Evolutionary conservation across 345 rosid genomes (phyloP), one percentile per base, ranked within the genome.

Genomic region (Hibiscus syriacus): DNA sequence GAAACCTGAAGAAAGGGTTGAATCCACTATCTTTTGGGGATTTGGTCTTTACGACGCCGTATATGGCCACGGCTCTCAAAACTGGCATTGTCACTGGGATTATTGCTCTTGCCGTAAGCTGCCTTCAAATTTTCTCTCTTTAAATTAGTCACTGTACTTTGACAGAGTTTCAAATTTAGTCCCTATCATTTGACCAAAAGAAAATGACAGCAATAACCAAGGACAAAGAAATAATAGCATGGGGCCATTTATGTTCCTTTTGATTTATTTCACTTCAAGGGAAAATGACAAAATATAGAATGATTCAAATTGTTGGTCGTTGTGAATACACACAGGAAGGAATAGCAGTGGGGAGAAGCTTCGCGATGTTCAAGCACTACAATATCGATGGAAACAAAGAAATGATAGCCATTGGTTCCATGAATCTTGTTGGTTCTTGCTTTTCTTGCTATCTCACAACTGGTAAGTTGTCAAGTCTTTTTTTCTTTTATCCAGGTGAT

Each of bases 291-390:
- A n/a, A n/a, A n/a, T n/a, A n/a, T n/a, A n/a, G n/a, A n/a, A n/a
- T n/a, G n/a, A n/a, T n/a, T n/a, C n/a, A n/a, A n/a, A n/a, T n/a
- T 38, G 55, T 46, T 27, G 34, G 14, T 20, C 19, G 9, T 3
- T 68, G 9, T 55, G 38, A 32, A 17, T 36, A n/a, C 55, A 7
- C 20, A 20, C 87, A 90, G 98, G 98, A 92, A 82, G 97, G 98
- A 22, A 90, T 92, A 72, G 98, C 98, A 4, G 98, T 92, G 3
- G 98, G 98, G 16, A 84, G 97, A 79, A 92, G 97, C 67, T 92
- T 92, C 60, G 85, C 98, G 13, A 80, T 90, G 98, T 86, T 83
- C 78, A 92, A 90, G 84, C 86, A 90, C 56, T 92, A 92, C 83
- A 83, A 90, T 68, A 83, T 92, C 16, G 97, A 92, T 75, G 97